A percentile compares a stretch with the other conserved stretches of the same genome.
Conservation (phyloP, 169 alveolate genomes). For the Eimeria brunetti region DNA sequence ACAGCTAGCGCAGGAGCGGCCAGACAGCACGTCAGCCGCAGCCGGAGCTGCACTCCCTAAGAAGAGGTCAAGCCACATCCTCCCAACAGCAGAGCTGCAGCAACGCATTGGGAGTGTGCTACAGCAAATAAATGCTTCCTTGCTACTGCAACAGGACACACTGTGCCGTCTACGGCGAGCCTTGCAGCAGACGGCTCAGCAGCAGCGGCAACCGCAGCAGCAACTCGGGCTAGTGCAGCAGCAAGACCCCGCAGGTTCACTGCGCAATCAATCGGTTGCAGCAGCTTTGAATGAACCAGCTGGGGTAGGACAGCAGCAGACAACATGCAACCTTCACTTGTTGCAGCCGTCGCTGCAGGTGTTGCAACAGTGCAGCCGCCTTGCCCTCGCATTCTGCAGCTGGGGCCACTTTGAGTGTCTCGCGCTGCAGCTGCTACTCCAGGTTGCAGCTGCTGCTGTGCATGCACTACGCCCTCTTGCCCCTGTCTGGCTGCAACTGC, state of each 20-base stretch:
- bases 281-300: background rate
- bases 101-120: conserved; percentile 56
- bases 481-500: conserved; percentile 37
- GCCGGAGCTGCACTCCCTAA: background rate
- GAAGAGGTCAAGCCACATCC: background rate
- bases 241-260: background rate
- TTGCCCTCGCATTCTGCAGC: conserved; percentile 50
- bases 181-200: conserved; percentile 34
- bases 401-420: conserved; percentile 63
- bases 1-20: conserved; percentile 36
- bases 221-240: background rate
- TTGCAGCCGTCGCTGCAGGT: conserved; percentile 42
- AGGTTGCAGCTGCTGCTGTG: conserved; percentile 68
- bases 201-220: conserved; percentile 64
- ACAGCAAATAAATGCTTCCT: conserved; percentile 60
- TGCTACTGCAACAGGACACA: conserved; percentile 60
- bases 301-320: background rate
- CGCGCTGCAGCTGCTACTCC: conserved; percentile 52
- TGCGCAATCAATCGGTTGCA: background rate
- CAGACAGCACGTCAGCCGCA: conserved; percentile 3
- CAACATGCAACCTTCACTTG: conserved; percentile 1
- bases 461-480: conserved; percentile 61
- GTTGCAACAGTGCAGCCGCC: conserved; percentile 69
- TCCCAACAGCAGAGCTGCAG: conserved; percentile 59
- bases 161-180: conserved; percentile 56